Evolutionary conservation across 1,284 basidiomycete species (phyloP), one percentile per base, ranked within the genome.

Genomic region (Tylopilus sp.): DNA sequence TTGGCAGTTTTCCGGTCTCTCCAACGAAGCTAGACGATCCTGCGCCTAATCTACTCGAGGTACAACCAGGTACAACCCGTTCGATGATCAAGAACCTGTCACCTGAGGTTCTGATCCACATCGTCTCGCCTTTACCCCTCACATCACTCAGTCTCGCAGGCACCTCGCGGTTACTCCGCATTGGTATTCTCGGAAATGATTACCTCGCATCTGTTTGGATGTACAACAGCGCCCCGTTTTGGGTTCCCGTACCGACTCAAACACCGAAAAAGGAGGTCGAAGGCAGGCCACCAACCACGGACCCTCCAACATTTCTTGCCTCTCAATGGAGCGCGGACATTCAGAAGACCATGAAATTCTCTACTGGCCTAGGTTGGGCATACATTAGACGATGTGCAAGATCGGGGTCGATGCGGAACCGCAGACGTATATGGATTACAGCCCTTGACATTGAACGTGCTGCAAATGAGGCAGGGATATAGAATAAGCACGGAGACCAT

Each of bases 161-260:
- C 19, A 5, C 41, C 17, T 50, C 51, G 17, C n/a, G 28, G 20
- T 43, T 19, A 10, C 24, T 55, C n/a, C 29, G 40, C 19, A 40
- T 8, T 5, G 17, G 13, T 1, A 50, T 50, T 10, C 26, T 56
- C 4, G 26, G 42, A 22, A 31, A 56, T 3, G 32, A 41, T 15
- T 33, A 55, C 41, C 9, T 39, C 10, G 44, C 40, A 8, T 28
- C 22, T 7, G 31, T 14, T 26, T 49, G 42, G 42, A 13, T 41
- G 7, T 36, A 50, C 17, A 7, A 28, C 26, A 36, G 9, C 7
- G 41, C 35, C 25, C 53, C 31, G 2, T 55, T 44, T 24, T 48
- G 52, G 29, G 43, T 55, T 15, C 45, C 45, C 17, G 52, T 44
- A n/a, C 35, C 44, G 17, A 54, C 53, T 32, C 37, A 37, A 36